Evolutionary conservation across 2,329 filamentous ascomycete genomes (phyloP), one percentile per base, ranked within the genome.

Genomic region (Ascochyta viciae-villosae): DNA sequence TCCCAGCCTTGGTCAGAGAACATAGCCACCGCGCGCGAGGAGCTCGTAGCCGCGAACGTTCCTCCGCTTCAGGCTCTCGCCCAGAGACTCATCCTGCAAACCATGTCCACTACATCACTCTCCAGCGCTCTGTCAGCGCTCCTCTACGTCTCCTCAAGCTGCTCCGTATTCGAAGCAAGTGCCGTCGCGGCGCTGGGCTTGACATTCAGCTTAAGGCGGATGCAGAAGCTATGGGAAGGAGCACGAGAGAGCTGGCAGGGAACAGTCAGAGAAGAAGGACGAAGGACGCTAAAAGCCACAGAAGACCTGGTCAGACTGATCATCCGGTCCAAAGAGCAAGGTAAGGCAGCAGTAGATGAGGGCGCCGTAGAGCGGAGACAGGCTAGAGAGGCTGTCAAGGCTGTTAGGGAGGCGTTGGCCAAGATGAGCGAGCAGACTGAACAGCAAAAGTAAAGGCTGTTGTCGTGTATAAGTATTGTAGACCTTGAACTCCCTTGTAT

Each of bases 1-100:
- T 65, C 73, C 19, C 71, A 72, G 3, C 85, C 83, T 24, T 96
- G 90, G 91, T 91, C 89, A 1, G 83, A 85, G 2, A 86, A 91
- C 54, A 94, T 97, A 57, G 81, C 89, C 13, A 82, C 85, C 24
- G 87, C 88, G 7, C 86, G 92, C n/a, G 79, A 82, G 26, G 64
- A 74, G 13, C 76, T 82, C 37, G 65, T 79, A 24, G 67, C 71
- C 12, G 71, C 73, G 3, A 70, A 75, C 1, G 72, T 82, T 0
- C 79, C 80, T 0, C 67, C 72, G 0, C 68, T 83, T 2, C 80
- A 82, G 57, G 73, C 76, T 0, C 74, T 78, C 34, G 80, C 78
- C 6, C 81, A 82, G 64, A 68, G 68, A 2, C 70, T 79, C 2
- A 87, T 96, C 4, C 72, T 96, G 4, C 87, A 92, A 67, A 90